A percentile compares a stretch with the other conserved stretches of the same genome.
phyloP scores from a whole-genome alignment of 148 eudicot genomes.

The Selenicereus undatus region DNA sequence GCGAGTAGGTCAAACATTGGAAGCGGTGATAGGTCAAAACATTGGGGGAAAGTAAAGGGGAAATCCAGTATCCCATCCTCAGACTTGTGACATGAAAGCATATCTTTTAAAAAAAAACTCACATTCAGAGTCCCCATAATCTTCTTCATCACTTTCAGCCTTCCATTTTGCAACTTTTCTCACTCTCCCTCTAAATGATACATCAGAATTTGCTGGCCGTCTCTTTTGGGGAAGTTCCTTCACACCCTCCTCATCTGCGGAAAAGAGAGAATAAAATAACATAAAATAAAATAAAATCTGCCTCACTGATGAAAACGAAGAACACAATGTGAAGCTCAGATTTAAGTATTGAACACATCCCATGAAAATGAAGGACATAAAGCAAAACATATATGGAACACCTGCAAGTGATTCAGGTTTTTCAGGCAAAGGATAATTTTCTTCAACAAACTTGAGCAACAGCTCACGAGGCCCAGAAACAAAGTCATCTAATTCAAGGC shows the following conservation, averaged over 20 bases:
- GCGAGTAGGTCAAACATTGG: no score
- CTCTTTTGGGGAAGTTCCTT: slow-evolving; percentile 76
- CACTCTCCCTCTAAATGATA: slow-evolving; percentile 79
- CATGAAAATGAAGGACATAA: slow-evolving; percentile 15
- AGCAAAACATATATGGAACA: slow-evolving; percentile 19
- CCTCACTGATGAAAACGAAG: not conserved
- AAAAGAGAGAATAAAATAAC: not conserved
- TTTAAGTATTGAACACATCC: not conserved
- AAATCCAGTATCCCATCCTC: not conserved
- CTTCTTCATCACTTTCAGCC: slow-evolving; percentile 70
- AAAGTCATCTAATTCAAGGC: slow-evolving; percentile 92
- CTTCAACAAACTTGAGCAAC: slow-evolving; percentile 93
- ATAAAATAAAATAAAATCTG: not conserved
- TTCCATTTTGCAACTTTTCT: slow-evolving; percentile 83
- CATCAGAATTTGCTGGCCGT: slow-evolving; percentile 57
- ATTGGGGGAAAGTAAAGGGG: not conserved
- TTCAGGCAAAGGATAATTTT: slow-evolving; percentile 92
- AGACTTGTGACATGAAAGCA: not conserved
- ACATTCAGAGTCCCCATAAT: slow-evolving; percentile 70
- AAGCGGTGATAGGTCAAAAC: no score
- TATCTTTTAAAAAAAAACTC: slow-evolving; percentile 27
- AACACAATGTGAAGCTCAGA: not conserved
- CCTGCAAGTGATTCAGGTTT: slow-evolving; percentile 85
- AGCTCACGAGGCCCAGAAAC: slow-evolving; percentile 98
- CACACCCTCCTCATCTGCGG: slow-evolving; percentile 61